Base-by-base conservation (phyloP, 2,329 filamentous ascomycete species). In the Neurospora crassa region DNA sequence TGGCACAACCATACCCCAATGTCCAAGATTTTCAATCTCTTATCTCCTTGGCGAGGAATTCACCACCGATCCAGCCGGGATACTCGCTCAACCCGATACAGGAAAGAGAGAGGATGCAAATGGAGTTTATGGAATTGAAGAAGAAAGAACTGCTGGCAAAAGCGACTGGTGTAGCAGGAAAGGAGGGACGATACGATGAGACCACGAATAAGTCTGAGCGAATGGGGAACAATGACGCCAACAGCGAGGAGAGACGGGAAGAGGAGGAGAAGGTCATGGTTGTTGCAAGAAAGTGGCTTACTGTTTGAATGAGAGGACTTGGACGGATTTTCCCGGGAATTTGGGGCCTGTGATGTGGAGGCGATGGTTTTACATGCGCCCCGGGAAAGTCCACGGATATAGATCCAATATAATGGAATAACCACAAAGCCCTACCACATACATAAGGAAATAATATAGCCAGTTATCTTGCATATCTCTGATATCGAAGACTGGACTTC, bases 101-200 rank as follows among this genome's bases (percentile, higher is more conserved):
- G 74, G 83, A 86, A 73, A 79, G 82, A 41, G 84, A 85, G 74
- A 82, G 81, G 6, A 82, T 84, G 80, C 82, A 84, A 72, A 82
- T 82, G 73, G 80, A 84, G 74, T 79, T 80, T 24, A 79, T 82
- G 47, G 83, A 87, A 70, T 76, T 81, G 67, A 79, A 83, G 70
- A 80, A 82, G 68, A 81, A 81, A 10, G 82, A 82, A 59, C 77
- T 85, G 41, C 74, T 86, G 7, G 79, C 76, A 67, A 82, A 82
- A 71, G 81, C 81, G 3, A 78, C 80, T 8, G 81, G 81, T 10
- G 77, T 78, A 10, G 78, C 80, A 16, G 80, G 79, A 1, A 78
- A 81, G 71, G 77, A 79, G 12, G 78, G 81, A 37, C 78, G 82
- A 72, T 80, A 78, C 74, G 79, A 80, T 11, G 24, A 63, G 53